Conservation (phyloP, 345 rosid genomes). For the Raphanus sativus region DNA sequence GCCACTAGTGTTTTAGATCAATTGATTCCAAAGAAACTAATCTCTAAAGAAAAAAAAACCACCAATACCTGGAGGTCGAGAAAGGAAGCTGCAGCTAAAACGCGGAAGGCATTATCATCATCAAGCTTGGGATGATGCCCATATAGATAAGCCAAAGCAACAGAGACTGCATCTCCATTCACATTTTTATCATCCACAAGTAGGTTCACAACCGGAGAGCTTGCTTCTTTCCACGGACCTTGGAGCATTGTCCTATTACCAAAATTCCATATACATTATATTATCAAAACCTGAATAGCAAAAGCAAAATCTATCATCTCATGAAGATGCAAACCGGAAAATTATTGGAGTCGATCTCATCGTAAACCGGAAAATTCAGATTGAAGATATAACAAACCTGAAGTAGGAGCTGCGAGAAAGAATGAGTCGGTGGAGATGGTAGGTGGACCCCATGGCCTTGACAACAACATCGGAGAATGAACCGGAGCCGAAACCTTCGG, state of each 20-base stretch:
- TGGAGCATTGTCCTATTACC: slow-evolving; percentile 79
- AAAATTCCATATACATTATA: not conserved
- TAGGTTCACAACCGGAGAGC: slow-evolving; percentile 65
- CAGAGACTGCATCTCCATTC: slow-evolving; percentile 73
- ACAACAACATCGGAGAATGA: slow-evolving; percentile 88
- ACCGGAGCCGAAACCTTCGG: slow-evolving; percentile 81
- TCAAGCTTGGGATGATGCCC: slow-evolving; percentile 90
- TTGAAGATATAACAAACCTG: slow-evolving; percentile 46
- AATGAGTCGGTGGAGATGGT: slow-evolving; percentile 87
- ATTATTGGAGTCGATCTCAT: not conserved
- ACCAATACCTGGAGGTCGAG: slow-evolving; percentile 86
- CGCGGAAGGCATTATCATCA: slow-evolving; percentile 85
- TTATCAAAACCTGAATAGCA: not conserved
- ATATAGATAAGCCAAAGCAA: slow-evolving; percentile 83
- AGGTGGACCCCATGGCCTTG: slow-evolving; percentile 81
- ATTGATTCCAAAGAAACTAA: not conserved
- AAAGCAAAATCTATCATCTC: slow-evolving; percentile 6
- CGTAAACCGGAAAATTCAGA: not conserved
- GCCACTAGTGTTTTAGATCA: not conserved
- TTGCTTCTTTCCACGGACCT: slow-evolving; percentile 97
- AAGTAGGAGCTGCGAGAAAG: slow-evolving; percentile 94
- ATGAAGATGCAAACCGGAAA: not conserved
- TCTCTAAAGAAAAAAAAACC: not conserved
- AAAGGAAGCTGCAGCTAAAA: slow-evolving; percentile 95
- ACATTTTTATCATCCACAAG: slow-evolving; percentile 93